Evolutionary conservation across 2,329 filamentous ascomycete genomes (phyloP).

Genomic region (Trichoderma sp.): DNA sequence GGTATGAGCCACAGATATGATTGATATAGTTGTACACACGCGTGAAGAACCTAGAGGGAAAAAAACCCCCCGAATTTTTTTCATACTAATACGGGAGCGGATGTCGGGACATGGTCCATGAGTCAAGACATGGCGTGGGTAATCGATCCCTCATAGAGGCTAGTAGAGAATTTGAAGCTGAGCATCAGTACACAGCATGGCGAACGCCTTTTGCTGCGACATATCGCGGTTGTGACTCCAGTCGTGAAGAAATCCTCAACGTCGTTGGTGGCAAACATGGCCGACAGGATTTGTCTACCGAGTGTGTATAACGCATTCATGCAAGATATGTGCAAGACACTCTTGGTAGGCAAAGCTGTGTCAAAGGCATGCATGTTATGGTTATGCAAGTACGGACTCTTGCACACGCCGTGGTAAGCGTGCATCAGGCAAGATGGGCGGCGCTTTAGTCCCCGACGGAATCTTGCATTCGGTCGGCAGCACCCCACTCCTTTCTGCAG

Average conservation of each 20-base stretch:
- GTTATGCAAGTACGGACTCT: constrained; percentile 27
- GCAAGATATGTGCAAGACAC: constrained; percentile 25
- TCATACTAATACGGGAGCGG: background rate
- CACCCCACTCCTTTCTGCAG: constrained; percentile 29
- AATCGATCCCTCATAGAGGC: background rate
- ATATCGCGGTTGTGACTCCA: background rate
- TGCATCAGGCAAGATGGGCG: constrained; percentile 30
- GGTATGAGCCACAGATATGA: background rate
- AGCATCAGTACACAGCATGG: background rate
- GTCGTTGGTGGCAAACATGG: constrained; percentile 6
- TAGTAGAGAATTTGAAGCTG: background rate
- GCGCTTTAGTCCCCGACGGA: constrained; percentile 33
- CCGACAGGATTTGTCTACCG: constrained; percentile 7
- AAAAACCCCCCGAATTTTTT: background rate
- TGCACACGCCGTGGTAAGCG: constrained; percentile 26
- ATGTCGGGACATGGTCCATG: constrained; percentile 2
- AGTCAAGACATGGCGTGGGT: background rate
- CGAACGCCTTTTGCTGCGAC: background rate
- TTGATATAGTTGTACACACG: background rate
- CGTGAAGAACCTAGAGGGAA: background rate
- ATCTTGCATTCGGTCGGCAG: constrained; percentile 39
- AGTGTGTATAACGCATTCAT: constrained; percentile 14
- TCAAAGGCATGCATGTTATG: constrained; percentile 12
- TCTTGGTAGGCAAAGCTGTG: constrained; percentile 1
- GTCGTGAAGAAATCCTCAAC: background rate